Percentiles rank a stretch among this genome's conserved stretches.
Conservation (phyloP, 495 filamentous ascomycete species). For the Tuber calosporum region DNA sequence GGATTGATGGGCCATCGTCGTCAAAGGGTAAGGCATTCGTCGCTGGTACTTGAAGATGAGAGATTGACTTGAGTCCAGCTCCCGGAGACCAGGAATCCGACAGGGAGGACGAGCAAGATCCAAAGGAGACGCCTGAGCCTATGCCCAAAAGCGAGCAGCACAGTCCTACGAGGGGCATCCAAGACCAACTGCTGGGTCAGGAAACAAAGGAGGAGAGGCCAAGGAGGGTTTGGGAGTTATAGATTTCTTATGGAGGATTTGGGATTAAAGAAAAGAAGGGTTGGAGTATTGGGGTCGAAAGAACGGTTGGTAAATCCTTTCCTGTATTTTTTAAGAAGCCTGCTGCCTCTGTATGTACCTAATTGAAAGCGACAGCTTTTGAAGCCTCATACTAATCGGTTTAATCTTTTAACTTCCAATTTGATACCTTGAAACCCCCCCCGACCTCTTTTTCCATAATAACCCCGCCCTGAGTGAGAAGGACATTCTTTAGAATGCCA, state of each 20-base stretch:
- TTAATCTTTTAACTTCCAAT: neutral
- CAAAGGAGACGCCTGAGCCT: neutral
- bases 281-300: neutral
- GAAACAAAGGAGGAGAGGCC: neutral
- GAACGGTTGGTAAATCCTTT: neutral
- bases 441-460: too few relatives aligned
- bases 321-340: slow-evolving; percentile 3
- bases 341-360: neutral
- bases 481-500: neutral
- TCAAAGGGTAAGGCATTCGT: neutral
- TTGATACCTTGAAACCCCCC: neutral
- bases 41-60: neutral
- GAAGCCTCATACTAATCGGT: neutral
- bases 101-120: neutral
- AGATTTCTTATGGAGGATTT: slow-evolving; percentile 6
- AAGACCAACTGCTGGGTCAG: neutral
- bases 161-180: neutral
- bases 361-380: neutral
- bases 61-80: neutral
- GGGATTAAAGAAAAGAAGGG: neutral
- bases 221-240: slow-evolving; percentile 3
- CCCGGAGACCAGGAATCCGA: neutral
- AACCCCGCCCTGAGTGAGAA: neutral
- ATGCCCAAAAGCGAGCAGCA: neutral
- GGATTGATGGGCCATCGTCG: neutral